Evolutionary conservation across 108 stramenopile species (phyloP).

Genomic region (Cyclotella kingstonii): DNA sequence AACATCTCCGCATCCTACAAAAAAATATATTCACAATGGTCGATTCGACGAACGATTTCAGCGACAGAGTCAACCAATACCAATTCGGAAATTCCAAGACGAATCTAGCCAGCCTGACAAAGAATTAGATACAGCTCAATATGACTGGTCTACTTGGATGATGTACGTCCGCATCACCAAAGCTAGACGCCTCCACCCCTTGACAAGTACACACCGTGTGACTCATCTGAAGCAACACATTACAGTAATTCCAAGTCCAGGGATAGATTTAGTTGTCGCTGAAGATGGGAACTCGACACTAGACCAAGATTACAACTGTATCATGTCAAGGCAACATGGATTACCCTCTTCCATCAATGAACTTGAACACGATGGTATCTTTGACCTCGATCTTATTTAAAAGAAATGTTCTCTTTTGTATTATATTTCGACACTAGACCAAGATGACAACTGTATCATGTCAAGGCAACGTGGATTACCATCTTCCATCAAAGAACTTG

Average conservation of each 20-base stretch:
- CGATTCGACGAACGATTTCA: not conserved
- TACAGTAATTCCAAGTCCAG: not conserved
- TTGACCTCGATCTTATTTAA: constrained; percentile 8
- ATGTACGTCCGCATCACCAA: constrained; percentile 23
- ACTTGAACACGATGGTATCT: constrained; percentile 2
- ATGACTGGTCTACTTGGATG: constrained; percentile 24
- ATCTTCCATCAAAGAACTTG: not conserved
- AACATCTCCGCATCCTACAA: too few relatives aligned
- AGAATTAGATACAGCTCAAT: constrained; percentile 9
- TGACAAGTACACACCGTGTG: not conserved
- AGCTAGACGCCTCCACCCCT: constrained; percentile 11
- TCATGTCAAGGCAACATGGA: not conserved
- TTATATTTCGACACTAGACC: not conserved
- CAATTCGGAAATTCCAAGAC: constrained; percentile 5
- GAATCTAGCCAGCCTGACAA: not conserved
- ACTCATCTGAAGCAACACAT: not conserved
- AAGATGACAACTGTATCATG: not conserved
- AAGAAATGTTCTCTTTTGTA: too few relatives aligned
- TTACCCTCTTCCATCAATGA: not conserved
- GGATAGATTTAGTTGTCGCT: too few relatives aligned
- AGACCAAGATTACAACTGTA: not conserved
- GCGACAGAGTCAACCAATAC: constrained; percentile 11
- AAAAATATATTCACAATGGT: not conserved
- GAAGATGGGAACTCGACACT: not conserved
- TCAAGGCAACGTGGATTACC: not conserved